A percentile compares a stretch with the other conserved stretches of the same genome.
phyloP scores from a whole-genome alignment of 495 filamentous ascomycete genomes.

The Trichoderma parareesei region DNA sequence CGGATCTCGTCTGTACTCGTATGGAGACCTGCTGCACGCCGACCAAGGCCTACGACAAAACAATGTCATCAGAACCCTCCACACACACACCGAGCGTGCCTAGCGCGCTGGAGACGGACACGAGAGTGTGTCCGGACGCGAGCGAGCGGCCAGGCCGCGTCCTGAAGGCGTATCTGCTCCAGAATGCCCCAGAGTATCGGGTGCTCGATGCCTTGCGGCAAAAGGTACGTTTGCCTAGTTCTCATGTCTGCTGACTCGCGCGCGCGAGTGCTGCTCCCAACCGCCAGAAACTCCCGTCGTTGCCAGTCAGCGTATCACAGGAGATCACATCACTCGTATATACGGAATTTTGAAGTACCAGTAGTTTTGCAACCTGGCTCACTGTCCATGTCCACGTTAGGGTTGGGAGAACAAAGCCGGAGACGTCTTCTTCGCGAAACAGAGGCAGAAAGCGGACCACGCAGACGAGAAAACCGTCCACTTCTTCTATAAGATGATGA shows the following conservation, averaged over 20 bases:
- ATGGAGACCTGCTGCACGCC: background rate
- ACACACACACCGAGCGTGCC: background rate
- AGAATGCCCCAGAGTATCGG: background rate
- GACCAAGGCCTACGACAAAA: background rate
- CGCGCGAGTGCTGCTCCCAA: background rate
- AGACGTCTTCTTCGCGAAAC: slow-evolving; percentile 9
- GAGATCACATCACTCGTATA: too few relatives aligned
- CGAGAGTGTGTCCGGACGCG: background rate
- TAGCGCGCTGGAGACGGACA: background rate
- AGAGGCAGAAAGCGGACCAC: slow-evolving; percentile 5
- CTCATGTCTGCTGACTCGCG: too few relatives aligned
- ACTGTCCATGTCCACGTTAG: background rate
- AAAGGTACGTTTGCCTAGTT: background rate
- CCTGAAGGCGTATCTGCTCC: background rate
- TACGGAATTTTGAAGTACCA: background rate
- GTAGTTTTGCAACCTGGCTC: too few relatives aligned
- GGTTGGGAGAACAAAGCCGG: slow-evolving; percentile 10
- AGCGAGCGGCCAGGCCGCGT: background rate
- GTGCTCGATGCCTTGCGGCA: background rate
- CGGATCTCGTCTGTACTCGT: background rate
- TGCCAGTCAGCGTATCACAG: too few relatives aligned
- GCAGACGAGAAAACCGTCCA: background rate
- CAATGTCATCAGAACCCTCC: background rate
- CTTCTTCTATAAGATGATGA: slow-evolving; percentile 10
- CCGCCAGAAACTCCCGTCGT: background rate